Evolutionary conservation across 2,329 filamentous ascomycete genomes (phyloP).

Genomic region (Paecilomyces sp.): DNA sequence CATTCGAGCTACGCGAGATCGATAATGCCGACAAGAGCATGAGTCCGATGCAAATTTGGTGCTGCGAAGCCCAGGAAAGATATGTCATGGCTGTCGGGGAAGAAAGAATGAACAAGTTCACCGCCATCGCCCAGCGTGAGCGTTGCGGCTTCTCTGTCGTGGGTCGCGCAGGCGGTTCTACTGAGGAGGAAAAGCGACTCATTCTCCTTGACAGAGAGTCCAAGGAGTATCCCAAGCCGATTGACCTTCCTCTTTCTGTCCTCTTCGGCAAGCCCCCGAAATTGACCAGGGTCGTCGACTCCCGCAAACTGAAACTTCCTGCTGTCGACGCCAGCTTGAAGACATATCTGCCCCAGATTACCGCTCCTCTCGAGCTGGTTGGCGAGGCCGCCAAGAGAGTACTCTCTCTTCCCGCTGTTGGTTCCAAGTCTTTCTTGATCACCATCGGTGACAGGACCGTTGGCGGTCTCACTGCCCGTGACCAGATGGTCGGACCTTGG

Average conservation of each 20-base stretch:
- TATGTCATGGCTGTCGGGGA: constrained; percentile 87
- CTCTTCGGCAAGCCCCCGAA: constrained; percentile 85
- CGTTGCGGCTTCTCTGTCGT: constrained; percentile 90
- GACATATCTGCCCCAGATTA: constrained; percentile 54
- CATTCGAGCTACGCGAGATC: constrained; percentile 89
- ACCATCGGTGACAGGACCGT: constrained; percentile 93
- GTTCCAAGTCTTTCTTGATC: constrained; percentile 96
- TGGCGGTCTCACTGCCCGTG: constrained; percentile 77
- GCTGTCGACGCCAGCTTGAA: constrained; percentile 70
- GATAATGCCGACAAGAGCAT: constrained; percentile 85
- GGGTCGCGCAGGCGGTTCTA: constrained; percentile 61
- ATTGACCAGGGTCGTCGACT: constrained; percentile 66
- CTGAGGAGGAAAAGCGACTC: constrained; percentile 63
- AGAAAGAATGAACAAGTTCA: constrained; percentile 67
- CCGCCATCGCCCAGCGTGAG: constrained; percentile 67
- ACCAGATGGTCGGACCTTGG: constrained; percentile 96
- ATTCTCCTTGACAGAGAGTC: constrained; percentile 77
- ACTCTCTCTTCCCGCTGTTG: constrained; percentile 77
- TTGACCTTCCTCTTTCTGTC: constrained; percentile 81
- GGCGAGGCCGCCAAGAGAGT: constrained; percentile 72
- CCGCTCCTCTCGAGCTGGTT: constrained; percentile 43
- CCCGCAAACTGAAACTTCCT: constrained; percentile 59
- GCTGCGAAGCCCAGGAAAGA: constrained; percentile 91
- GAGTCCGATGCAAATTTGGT: constrained; percentile 97
- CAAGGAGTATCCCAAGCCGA: constrained; percentile 65